Base-by-base conservation (phyloP, 169 alveolate genomes). In the Sarcocystis neurona region DNA sequence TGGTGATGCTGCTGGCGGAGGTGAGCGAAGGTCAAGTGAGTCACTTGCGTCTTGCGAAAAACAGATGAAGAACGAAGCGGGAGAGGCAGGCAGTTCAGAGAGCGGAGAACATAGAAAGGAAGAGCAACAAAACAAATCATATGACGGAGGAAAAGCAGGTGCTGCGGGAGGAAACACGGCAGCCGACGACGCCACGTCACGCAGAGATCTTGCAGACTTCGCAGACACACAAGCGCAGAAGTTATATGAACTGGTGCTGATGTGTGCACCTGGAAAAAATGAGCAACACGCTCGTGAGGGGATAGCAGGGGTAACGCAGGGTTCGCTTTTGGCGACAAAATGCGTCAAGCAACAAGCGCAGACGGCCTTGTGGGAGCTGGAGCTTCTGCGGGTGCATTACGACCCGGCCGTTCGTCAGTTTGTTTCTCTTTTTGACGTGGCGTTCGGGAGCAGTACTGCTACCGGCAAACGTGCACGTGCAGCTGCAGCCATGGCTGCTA, bases 351-450 rank as follows among this genome's bases (percentile, higher is more conserved):
- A 70, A 30, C 72, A 85, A 53, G 90, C 90, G 75, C 79, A 41
- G 27, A 68, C 53, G 72, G 53, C 89, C 32, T 43, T 89, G 48
- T 89, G 92, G 92, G 92, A 89, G 34, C 37, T 89, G 32, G 89
- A 79, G 10, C 30, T 89, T 6, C 50, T 89, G 39, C 32, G 43
- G 41, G 20, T 5, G 18, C 92, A 89, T 20, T 41, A 50, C 27
- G 27, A 44, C 48, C 27, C 27, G 3, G 44, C 89, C 0, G 89
- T 84, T 23, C 68, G 66, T 53, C 89, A 79, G 75, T 34, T 89
- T 34, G 30, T 48, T 1, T 23, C 87, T n/a, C n/a, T n/a, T n/a
- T n/a, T n/a, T n/a, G n/a, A n/a, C n/a, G n/a, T n/a, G n/a, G n/a
- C n/a, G n/a, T n/a, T n/a, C n/a, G n/a, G n/a, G n/a, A n/a, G n/a